Evolutionary conservation across 192 early-diverging fungal genomes (phyloP), one percentile per base, ranked within the genome.

Genomic region (Funneliformis mosseae): DNA sequence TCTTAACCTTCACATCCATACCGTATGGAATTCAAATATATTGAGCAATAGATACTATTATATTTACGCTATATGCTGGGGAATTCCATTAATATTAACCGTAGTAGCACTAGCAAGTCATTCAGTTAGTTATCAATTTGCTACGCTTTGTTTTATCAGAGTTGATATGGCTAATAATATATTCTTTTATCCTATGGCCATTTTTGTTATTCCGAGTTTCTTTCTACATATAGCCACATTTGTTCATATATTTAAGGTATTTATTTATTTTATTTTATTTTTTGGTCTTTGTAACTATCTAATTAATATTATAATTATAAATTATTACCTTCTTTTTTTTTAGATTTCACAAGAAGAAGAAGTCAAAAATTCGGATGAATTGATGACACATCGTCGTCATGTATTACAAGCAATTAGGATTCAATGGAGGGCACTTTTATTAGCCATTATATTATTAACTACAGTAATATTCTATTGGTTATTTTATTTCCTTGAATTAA

Each of bases 111-210:
- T 90, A 10, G 84, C 67, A 8, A 76, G 84, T 46, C 69, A 88
- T 1, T 72, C 83, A 27, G 77, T 90, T 50, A 84, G 83, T 61
- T 90, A 82, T 64, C 87, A 88, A 68, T 90, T 85, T 73, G 85
- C 86, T 5, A 87, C 84, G 3, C 79, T 90, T 11, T 90, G 89
- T 41, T 80, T 90, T 5, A 79, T 90, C 21, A 83, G 84, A 60
- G 78, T 84, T 27, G 83, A 81, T 23, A 74, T 61, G 33, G 81
- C 87, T 3, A 84, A 84, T 25, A 28, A 70, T 18, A 74, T 90
- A 23, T 88, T 90, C 76, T 90, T 90, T 46, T 87, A 90, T 61
- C 89, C 89, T 1, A 63, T 90, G 84, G 89, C 88, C 0, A 85
- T 80, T 64, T 74, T 88, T 79, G 79, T 90, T 28, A 74, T 84